A percentile compares a stretch with the other conserved stretches of the same genome.
Conservation (phyloP, 1,284 basidiomycete genomes). For the Papiliotrema flavescens region DNA sequence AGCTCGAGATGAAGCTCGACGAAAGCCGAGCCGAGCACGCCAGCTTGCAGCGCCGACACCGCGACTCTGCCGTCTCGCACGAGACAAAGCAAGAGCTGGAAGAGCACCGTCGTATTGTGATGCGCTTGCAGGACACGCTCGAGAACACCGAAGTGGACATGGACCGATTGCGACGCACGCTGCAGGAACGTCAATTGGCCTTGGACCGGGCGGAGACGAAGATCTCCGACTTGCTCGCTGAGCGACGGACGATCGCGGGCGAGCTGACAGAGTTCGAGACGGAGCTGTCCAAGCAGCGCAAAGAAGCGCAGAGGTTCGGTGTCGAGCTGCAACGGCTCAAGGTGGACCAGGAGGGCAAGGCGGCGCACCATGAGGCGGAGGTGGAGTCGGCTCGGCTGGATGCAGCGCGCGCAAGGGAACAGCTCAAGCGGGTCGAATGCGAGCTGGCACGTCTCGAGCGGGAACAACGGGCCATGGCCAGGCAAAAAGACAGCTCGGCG, state of each 20-base stretch:
- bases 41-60: conserved; percentile 7
- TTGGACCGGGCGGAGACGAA: conserved; percentile 18
- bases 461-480: neutral
- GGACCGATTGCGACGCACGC: conserved; percentile 12
- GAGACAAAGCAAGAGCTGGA: neutral
- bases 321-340: conserved; percentile 62
- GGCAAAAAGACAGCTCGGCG: too few relatives aligned
- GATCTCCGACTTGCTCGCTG: conserved; percentile 12
- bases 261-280: conserved; percentile 35
- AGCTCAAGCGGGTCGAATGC: neutral
- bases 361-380: neutral
- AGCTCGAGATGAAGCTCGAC: conserved; percentile 17
- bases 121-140: conserved; percentile 10
- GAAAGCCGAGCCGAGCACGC: conserved; percentile 15
- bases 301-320: conserved; percentile 53
- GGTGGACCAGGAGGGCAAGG: conserved; percentile 14
- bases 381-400: neutral
- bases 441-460: neutral
- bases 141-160: conserved; percentile 7
- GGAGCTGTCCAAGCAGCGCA: conserved; percentile 47
- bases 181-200: conserved; percentile 10
- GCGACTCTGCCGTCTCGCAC: neutral
- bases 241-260: conserved; percentile 14
- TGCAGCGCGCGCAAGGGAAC: neutral
- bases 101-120: neutral